Conservation (phyloP, 805 yeast genomes). For the Barnettozyma pratensis region DNA sequence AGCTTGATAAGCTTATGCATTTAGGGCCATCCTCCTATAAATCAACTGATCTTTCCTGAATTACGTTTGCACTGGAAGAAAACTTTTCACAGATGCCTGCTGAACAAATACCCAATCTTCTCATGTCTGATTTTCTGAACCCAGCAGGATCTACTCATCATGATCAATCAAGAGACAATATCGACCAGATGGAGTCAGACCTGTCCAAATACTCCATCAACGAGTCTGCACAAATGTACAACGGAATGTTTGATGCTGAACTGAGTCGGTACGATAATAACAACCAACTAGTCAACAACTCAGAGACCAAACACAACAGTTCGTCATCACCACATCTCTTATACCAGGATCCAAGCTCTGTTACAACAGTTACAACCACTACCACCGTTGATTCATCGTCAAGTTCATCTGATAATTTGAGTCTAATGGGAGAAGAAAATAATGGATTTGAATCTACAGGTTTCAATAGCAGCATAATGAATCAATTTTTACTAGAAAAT, state of each 20-base stretch:
- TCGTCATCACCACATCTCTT: no score
- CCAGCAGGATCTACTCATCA: no score
- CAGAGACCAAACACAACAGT: no score
- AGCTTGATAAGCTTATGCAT: no score
- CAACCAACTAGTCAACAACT: no score
- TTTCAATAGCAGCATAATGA: background rate
- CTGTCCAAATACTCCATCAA: conserved; percentile 10
- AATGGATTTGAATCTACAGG: background rate
- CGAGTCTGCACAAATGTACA: background rate
- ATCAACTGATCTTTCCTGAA: no score
- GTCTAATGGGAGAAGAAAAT: background rate
- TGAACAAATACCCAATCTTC: background rate
- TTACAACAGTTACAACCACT: background rate
- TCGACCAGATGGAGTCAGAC: conserved; percentile 9
- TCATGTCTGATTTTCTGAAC: background rate
- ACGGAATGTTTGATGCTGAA: no score
- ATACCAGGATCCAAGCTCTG: background rate
- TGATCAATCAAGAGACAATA: background rate
- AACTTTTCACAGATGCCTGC: no score
- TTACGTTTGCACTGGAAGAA: no score
- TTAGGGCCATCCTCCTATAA: no score
- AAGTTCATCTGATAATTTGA: background rate
- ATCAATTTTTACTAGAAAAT: conserved; percentile 2
- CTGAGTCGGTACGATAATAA: no score
- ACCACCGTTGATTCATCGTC: background rate